Base-by-base conservation (phyloP, 129 eudicot genomes). In the Escallonia rubra region DNA sequence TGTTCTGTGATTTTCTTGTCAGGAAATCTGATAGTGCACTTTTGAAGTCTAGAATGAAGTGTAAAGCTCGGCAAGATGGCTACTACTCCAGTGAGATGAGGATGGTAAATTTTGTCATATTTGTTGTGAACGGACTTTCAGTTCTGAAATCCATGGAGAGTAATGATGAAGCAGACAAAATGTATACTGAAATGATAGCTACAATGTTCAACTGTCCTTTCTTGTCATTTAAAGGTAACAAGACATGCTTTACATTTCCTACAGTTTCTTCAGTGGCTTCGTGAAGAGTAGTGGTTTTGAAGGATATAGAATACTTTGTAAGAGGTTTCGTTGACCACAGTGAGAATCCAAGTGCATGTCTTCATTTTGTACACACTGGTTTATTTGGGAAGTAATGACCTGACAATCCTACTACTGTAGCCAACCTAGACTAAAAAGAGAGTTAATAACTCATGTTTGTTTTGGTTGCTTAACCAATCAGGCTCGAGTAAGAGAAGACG, bases 71-170 rank as follows among this genome's bases (percentile, higher is more conserved):
- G 46, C 76, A 71, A 63, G 66, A 74, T 77, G 15, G 65, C 43
- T 3, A 23, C 56, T 23, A 13, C 45, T 43, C 72, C 59, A 42
- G 63, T n/a, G 51, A 73, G 74, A 64, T 64, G 41, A 86, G 86
- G 71, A 70, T 5, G 64, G 80, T 91, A 67, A 82, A 81, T 71
- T 91, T 73, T 82, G 96, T 91, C 69, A 80, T 91, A 70, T 86
- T 85, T 69, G 96, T 88, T 50, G 87, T 91, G 45, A 83, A 84
- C 45, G 98, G 91, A 68, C 70, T 85, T 51, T 79, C 88, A 4
- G 80, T 92, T 59, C 69, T 92, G 70, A 78, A 82, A 79, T 78
- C 87, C 16, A 47, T 92, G 72, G 76, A 79, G 13, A 63, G 63
- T 61, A 55, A 54, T 61, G 78, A 80, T 68, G 71, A 76, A 42